Base-by-base conservation (phyloP, 768 basidiomycete genomes). In the Pluteus cervinus region DNA sequence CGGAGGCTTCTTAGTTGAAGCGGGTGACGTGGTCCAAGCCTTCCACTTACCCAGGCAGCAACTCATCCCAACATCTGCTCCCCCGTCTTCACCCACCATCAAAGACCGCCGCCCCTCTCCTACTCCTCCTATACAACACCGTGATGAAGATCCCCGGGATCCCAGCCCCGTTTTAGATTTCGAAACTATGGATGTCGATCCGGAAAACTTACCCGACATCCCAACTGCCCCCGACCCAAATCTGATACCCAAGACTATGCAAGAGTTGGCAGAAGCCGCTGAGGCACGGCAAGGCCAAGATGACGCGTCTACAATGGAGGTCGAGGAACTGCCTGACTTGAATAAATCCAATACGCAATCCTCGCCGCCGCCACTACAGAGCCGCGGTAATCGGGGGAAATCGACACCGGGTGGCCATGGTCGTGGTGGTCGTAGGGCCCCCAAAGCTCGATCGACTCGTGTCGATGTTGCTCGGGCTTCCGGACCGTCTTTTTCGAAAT, bases 1-100 rank as follows among this genome's bases (percentile, higher is more conserved):
- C 41, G 84, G 83, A 9, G 86, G 84, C 2, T 88, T 84, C 56
- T 63, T 90, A 12, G 68, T 74, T 5, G 77, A 69, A 10, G 81
- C 77, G 5, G 84, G 81, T 49, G 77, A 75, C 42, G 80, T 89
- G 37, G 83, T 90, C 2, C 66, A 82, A 54, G 73, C 76, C 2
- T 90, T 77, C 55, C 71, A 71, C 40, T 61, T 90, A 18, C 87
- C 87, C 1, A 77, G 76, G 44, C 21, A 43, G 17, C 33, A 41
- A 28, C 23, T 16, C 15, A 33, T 24, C 2, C 25, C 26, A 9
- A 28, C 26, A 9, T 9, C 14, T 11, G n/a, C n/a, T n/a, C n/a
- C n/a, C n/a, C n/a, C n/a, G n/a, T n/a, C n/a, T n/a, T n/a, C n/a
- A n/a, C n/a, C n/a, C n/a, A 20, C 18, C 9, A 8, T 6, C 22